Conservation (phyloP, 2,329 filamentous ascomycete species). For the Colletotrichum melonis region DNA sequence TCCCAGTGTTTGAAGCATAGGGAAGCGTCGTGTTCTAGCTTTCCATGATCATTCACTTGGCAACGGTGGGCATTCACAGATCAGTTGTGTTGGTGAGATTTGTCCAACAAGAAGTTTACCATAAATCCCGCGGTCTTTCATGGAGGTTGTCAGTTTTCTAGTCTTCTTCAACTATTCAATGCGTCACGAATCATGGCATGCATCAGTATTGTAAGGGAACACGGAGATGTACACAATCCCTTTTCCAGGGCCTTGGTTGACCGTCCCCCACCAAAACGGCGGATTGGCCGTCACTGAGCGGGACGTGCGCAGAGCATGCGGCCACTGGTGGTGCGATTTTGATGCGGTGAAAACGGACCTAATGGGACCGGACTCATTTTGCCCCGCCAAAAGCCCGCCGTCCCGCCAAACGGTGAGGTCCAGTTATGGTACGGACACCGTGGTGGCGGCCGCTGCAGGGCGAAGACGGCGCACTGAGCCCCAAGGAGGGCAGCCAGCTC, state of each 20-base stretch:
- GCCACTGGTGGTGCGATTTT: not conserved
- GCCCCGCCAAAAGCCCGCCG: slow-evolving; percentile 4
- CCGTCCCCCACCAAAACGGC: not conserved
- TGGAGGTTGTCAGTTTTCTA: no score
- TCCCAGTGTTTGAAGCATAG: no score
- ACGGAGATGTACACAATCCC: not conserved
- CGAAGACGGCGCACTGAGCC: not conserved
- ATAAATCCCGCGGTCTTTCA: no score
- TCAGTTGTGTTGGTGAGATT: no score
- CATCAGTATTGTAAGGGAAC: not conserved
- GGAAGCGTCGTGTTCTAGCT: no score
- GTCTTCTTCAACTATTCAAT: no score
- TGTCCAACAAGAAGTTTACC: no score
- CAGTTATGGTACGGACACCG: not conserved
- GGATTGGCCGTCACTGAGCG: not conserved
- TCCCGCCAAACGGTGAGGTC: not conserved
- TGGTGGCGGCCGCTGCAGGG: not conserved
- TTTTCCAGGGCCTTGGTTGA: no score
- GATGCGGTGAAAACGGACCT: not conserved
- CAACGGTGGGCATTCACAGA: no score
- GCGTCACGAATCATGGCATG: no score
- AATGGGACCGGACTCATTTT: not conserved
- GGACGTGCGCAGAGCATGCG: not conserved
- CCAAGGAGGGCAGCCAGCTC: not conserved
- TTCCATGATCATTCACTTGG: no score